Evolutionary conservation across 441 rosid species (phyloP).

Genomic region (Erodium texanum): DNA sequence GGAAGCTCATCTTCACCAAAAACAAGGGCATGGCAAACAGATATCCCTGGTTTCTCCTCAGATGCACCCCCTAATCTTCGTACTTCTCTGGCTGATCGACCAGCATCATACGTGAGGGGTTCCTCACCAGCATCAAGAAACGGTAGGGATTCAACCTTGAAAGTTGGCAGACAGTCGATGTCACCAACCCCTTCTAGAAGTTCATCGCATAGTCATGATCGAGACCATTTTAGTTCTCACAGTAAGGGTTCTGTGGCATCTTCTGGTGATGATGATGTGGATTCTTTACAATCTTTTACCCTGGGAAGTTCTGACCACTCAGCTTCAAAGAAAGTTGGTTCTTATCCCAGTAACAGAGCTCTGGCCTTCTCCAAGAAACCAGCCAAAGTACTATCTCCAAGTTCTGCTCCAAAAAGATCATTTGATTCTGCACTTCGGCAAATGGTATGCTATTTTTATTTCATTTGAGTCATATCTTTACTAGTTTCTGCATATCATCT

Average conservation of each 20-base stretch:
- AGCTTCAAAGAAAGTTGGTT: conserved; percentile 46
- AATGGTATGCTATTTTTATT: conserved; percentile 43
- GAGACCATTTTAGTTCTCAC: conserved; percentile 69
- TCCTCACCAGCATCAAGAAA: conserved; percentile 95
- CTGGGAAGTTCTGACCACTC: conserved; percentile 44
- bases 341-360: conserved; percentile 53
- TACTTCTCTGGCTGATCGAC: conserved; percentile 92
- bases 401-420: conserved; percentile 81
- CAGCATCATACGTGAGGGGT: conserved; percentile 87
- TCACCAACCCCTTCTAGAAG: conserved; percentile 95
- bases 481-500: background rate
- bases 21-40: conserved; percentile 84
- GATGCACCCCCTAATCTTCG: conserved; percentile 97
- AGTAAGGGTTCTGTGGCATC: conserved; percentile 92
- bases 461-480: background rate
- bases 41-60: conserved; percentile 85
- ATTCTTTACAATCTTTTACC: conserved; percentile 54
- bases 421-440: conserved; percentile 73
- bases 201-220: conserved; percentile 83
- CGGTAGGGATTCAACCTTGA: conserved; percentile 52
- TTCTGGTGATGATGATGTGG: conserved; percentile 85
- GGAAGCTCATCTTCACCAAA: conserved; percentile 93
- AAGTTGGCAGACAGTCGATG: conserved; percentile 72
- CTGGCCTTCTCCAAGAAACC: conserved; percentile 53
- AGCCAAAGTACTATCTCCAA: conserved; percentile 45